Evolutionary conservation across 1,139 yeast genomes (phyloP).

Genomic region (Zygosaccharomyces pseudobailii): DNA sequence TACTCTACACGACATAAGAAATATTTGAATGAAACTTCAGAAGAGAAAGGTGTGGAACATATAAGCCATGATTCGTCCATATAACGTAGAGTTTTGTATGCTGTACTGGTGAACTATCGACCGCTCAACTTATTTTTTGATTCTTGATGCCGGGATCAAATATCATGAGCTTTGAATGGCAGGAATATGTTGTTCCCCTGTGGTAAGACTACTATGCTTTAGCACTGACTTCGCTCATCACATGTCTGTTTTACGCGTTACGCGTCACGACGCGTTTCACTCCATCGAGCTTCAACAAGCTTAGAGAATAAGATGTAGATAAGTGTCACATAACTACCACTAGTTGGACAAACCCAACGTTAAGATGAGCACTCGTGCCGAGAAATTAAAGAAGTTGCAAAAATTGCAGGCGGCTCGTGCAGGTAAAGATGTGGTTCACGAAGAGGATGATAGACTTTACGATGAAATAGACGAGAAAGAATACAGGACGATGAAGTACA

Average conservation of each 20-base stretch:
- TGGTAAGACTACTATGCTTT: neutral
- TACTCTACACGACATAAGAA: no score
- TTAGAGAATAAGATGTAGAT: neutral
- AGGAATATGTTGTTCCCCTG: no score
- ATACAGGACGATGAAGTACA: slow-evolving; percentile 69
- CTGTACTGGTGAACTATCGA: no score
- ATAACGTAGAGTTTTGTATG: no score
- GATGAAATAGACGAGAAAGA: slow-evolving; percentile 84
- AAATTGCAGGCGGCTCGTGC: slow-evolving; percentile 25
- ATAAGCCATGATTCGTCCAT: no score
- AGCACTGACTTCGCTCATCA: neutral
- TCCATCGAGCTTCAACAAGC: slow-evolving; percentile 1
- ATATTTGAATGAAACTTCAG: no score
- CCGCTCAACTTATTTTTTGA: no score
- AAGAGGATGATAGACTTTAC: slow-evolving; percentile 51
- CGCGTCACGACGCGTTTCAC: slow-evolving; percentile 5
- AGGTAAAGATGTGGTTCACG: slow-evolving; percentile 33
- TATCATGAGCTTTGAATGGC: no score
- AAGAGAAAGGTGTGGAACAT: no score
- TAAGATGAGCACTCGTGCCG: slow-evolving; percentile 17
- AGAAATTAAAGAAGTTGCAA: slow-evolving; percentile 24
- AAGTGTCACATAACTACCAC: neutral
- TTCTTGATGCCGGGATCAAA: no score
- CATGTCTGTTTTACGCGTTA: neutral
- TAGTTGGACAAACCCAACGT: neutral